These are phyloP conservation scores for Daldinia eschscholtzii DNA, from an alignment of 2,329 filamentous ascomycete genomes.

Conservation along the genomic window DNA sequence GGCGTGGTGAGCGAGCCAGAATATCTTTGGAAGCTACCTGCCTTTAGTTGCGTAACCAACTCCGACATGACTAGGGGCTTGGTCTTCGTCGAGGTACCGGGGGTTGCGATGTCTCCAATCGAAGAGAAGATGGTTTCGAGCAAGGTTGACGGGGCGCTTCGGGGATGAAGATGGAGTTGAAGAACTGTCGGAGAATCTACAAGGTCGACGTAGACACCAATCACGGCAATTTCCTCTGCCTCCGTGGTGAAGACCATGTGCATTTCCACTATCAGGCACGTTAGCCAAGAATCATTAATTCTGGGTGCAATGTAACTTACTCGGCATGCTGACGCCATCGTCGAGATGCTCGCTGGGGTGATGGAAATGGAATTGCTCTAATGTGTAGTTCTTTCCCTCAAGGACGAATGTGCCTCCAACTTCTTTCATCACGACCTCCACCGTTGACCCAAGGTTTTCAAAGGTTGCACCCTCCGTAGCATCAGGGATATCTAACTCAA, in stretches of 20 bases:
- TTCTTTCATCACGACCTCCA: conserved; percentile 67
- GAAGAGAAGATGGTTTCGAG: conserved; percentile 62
- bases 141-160: conserved; percentile 55
- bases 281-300: conserved; percentile 16
- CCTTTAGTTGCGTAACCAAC: conserved; percentile 55
- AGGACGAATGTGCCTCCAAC: conserved; percentile 54
- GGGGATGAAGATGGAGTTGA: conserved; percentile 57
- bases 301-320: conserved; percentile 48
- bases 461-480: conserved; percentile 60
- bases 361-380: conserved; percentile 65
- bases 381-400: conserved; percentile 54
- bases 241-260: conserved; percentile 70
- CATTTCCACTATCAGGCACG: conserved; percentile 59
- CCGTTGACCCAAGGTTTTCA: conserved; percentile 69
- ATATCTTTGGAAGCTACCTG: conserved; percentile 59
- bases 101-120: conserved; percentile 57
- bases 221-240: conserved; percentile 57
- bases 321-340: conserved; percentile 60
- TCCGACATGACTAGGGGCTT: conserved; percentile 60
- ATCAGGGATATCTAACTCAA: conserved; percentile 58
- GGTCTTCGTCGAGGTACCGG: conserved; percentile 58
- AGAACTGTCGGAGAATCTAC: conserved; percentile 55
- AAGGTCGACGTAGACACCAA: conserved; percentile 60
- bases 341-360: conserved; percentile 63
- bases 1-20: conserved; percentile 64